A percentile compares a stretch with the other conserved stretches of the same genome.
These are phyloP conservation scores for Apiospora aurea DNA, from an alignment of 2,329 filamentous ascomycete species.

Conservation along the genomic window DNA sequence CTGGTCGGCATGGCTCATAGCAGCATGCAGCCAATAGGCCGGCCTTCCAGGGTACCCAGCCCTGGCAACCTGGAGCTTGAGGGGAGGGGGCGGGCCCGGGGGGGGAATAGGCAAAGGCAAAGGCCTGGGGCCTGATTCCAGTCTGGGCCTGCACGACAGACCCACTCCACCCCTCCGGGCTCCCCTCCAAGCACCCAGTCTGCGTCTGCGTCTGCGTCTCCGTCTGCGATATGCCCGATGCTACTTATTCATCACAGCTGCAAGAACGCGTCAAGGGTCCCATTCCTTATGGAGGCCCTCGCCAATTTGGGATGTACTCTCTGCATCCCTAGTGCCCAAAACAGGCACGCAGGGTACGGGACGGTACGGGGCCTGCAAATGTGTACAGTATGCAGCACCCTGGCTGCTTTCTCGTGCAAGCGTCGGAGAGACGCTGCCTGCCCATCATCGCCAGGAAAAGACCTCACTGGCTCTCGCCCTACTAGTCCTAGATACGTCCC, in stretches of 20 bases:
- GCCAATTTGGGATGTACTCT: not conserved
- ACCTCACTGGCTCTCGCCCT: not conserved
- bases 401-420: not conserved
- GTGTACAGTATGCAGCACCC: not conserved
- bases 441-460: not conserved
- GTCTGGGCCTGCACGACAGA: not conserved
- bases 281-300: not conserved
- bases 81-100: not conserved
- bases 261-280: constrained; percentile 12
- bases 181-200: not conserved
- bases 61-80: not conserved
- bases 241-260: constrained; percentile 11
- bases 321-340: not conserved
- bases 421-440: constrained; percentile 3
- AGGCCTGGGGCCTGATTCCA: not conserved
- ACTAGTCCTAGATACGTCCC: not conserved
- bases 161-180: not conserved
- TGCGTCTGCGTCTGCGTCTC: no score
- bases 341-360: not conserved
- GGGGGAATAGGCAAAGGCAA: not conserved
- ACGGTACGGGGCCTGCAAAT: not conserved
- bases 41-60: constrained; percentile 4
- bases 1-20: not conserved
- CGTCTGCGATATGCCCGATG: constrained; percentile 16
- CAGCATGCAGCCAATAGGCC: constrained; percentile 17